Conservation (phyloP, 768 basidiomycete species). For the Tephrocybe sp. region DNA sequence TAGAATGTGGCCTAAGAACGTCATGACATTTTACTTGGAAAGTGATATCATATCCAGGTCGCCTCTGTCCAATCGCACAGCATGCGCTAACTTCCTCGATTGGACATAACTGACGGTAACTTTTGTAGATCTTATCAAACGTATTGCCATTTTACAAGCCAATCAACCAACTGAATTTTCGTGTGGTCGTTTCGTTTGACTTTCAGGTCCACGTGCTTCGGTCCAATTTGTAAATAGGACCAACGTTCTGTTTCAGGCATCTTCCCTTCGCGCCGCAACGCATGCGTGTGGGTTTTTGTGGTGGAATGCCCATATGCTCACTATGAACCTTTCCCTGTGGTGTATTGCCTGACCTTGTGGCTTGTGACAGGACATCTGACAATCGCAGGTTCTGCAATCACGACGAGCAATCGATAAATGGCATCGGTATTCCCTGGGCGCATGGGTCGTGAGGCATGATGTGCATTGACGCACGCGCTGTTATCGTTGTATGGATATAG, state of each 20-base stretch:
- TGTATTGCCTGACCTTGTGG: neutral
- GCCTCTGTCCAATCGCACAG: neutral
- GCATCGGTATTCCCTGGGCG: neutral
- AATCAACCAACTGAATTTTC: neutral
- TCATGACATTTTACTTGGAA: too few species aligned
- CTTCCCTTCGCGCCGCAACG: neutral
- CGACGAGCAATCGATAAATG: slow-evolving; percentile 1
- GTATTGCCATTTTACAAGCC: too few species aligned
- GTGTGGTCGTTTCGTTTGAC: neutral
- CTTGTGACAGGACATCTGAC: slow-evolving; percentile 1
- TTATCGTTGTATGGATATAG: neutral
- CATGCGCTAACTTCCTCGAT: neutral
- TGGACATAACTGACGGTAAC: too few species aligned
- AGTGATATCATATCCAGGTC: neutral
- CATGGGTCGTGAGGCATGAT: slow-evolving; percentile 1
- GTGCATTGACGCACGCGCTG: slow-evolving; percentile 7
- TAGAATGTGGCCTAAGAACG: too few species aligned
- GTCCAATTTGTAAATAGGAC: neutral
- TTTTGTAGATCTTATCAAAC: too few species aligned
- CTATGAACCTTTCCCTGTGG: neutral
- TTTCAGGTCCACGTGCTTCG: neutral
- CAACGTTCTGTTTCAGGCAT: slow-evolving; percentile 2
- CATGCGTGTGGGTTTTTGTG: neutral
- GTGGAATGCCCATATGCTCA: slow-evolving; percentile 10
- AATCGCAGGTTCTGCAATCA: too few species aligned